Base-by-base conservation (phyloP, 2,329 filamentous ascomycete species). In the Didymella pinodella region DNA sequence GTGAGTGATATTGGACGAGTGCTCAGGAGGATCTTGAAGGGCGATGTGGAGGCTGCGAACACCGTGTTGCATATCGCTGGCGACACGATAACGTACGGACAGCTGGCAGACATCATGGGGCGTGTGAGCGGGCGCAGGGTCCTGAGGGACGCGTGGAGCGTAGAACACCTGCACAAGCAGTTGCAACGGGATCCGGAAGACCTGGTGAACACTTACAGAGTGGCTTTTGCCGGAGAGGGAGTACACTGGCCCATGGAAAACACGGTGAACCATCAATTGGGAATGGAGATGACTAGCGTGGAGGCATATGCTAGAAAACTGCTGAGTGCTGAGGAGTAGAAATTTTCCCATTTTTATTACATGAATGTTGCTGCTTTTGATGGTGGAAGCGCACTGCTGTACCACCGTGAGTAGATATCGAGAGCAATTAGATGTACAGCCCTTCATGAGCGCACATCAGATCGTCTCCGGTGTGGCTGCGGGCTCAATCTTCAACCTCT, bases 1-100 rank as follows among this genome's bases (percentile, higher is more conserved):
- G 83, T 87, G 1, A 69, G 75, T 47, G 89, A 91, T 72, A 91
- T 92, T 61, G 89, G 87, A 0, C 77, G 72, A 14, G 77, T 88
- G 48, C 83, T 85, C 10, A 87, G 86, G 0, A 84, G 86, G 53
- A 68, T 88, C 44, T 77, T 88, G 2, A 48, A 59, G 3, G 67
- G 74, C 48, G 57, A 72, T 54, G 50, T 77, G 51, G 66, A 69
- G 22, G 48, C 77, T 12, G 71, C 79, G 10, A 54, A 73, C 26
- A 25, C 47, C n/a, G 80, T 88, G 1, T 78, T 90, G 0, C 88
- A 82, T 70, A 80, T 83, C 3, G 86, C 84, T 0, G 88, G 88
- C 0, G 86, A 90, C 59, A 90, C 87, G 0, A 65, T 90, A 3
- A 83, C 79, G 14, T 90, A 90, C 75, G 71, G 60, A 1, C 63